A percentile compares a stretch with the other conserved stretches of the same genome.
Conservation (phyloP, 129 eudicot species). For the Chrysanthemum makinoi region DNA sequence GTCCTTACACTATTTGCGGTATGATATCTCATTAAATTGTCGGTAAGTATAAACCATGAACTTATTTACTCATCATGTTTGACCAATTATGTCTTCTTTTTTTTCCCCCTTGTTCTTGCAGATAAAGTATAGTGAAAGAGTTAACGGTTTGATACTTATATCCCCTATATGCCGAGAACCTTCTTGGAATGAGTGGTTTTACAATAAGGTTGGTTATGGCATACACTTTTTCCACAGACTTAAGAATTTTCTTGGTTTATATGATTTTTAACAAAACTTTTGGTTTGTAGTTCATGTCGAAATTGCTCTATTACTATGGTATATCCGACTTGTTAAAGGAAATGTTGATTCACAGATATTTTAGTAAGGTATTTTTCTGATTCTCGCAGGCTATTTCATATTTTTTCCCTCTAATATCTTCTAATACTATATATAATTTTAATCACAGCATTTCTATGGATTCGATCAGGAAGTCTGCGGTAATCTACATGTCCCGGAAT, state of each 20-base stretch:
- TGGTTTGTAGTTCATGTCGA: slow-evolving; percentile 70
- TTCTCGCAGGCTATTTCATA: background rate
- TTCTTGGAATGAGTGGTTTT: slow-evolving; percentile 93
- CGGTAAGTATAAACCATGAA: background rate
- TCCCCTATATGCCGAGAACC: slow-evolving; percentile 94
- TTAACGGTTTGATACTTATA: slow-evolving; percentile 84
- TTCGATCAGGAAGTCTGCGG: slow-evolving; percentile 79
- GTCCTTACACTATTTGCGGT: slow-evolving; percentile 85
- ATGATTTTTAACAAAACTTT: slow-evolving; percentile 5
- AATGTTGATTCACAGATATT: slow-evolving; percentile 71
- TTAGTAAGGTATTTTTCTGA: slow-evolving; percentile 69
- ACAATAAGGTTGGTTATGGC: slow-evolving; percentile 61
- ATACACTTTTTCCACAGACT: background rate
- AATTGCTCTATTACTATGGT: slow-evolving; percentile 76
- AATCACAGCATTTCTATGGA: slow-evolving; percentile 21
- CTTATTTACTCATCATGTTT: slow-evolving; percentile 6
- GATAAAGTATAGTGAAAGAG: slow-evolving; percentile 81
- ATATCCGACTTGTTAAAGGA: slow-evolving; percentile 74
- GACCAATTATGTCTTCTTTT: background rate
- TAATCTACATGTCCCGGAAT: slow-evolving; percentile 69
- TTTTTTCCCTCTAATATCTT: background rate
- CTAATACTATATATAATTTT: background rate
- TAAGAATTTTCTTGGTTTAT: background rate
- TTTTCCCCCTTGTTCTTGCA: slow-evolving; percentile 15
- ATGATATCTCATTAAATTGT: slow-evolving; percentile 22